phyloP scores from a whole-genome alignment of 805 yeast species.

The Candida ulmi region DNA sequence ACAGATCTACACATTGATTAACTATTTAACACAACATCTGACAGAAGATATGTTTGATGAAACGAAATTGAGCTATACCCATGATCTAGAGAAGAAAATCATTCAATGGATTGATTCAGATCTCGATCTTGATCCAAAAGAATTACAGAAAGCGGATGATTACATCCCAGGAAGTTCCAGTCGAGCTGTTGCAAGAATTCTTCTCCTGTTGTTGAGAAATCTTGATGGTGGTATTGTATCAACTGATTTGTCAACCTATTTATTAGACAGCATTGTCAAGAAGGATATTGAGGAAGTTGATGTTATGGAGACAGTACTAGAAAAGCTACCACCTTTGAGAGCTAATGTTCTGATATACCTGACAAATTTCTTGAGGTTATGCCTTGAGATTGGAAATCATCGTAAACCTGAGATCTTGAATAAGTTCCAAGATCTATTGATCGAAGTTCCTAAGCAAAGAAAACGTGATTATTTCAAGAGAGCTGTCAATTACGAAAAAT shows the following conservation, averaged over 20 bases:
- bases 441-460: constrained; percentile 25
- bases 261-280: constrained; percentile 9
- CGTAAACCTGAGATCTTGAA: constrained; percentile 15
- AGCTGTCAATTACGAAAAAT: constrained; percentile 21
- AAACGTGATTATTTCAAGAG: constrained; percentile 22
- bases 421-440: constrained; percentile 26
- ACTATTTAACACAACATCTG: constrained; percentile 23
- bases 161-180: constrained; percentile 17
- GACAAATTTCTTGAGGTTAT: constrained; percentile 31
- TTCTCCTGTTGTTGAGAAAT: constrained; percentile 26
- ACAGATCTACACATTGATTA: constrained; percentile 24
- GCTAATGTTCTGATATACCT: constrained; percentile 37
- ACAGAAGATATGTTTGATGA: constrained; percentile 23
- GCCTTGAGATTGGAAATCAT: constrained; percentile 21
- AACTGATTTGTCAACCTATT: constrained; percentile 22
- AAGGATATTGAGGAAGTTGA: constrained; percentile 21
- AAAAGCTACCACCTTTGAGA: constrained; percentile 33
- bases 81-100: constrained; percentile 18
- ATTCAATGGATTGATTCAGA: constrained; percentile 17
- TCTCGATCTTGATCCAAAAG: constrained; percentile 13
- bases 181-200: constrained; percentile 23
- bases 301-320: constrained; percentile 29
- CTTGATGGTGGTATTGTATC: constrained; percentile 38
- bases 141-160: constrained; percentile 12
- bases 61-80: constrained; percentile 13